Conservation (phyloP, 257 asterid species). For the Anisodus tanguticus region DNA sequence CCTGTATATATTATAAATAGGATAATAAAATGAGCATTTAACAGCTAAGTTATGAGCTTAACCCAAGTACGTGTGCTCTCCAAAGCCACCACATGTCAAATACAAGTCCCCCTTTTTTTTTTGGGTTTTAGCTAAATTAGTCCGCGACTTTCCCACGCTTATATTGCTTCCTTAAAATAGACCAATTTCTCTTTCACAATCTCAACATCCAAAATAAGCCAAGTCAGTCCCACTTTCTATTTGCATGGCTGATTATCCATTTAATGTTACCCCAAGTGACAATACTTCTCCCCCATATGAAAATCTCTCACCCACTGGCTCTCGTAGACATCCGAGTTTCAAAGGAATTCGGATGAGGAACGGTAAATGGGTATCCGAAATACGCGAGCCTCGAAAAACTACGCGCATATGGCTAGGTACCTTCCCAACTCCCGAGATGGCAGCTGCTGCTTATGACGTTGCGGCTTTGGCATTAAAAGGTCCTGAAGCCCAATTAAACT, state of each 20-base stretch:
- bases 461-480: slow-evolving; percentile 40
- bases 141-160: slow-evolving; percentile 29
- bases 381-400: slow-evolving; percentile 36
- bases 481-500: slow-evolving; percentile 28
- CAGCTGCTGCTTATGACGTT: slow-evolving; percentile 39
- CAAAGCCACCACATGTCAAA: background rate
- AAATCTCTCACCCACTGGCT: slow-evolving; percentile 13
- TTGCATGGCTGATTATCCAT: slow-evolving; percentile 2
- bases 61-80: slow-evolving; percentile 22
- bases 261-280: slow-evolving; percentile 9
- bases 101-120: background rate
- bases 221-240: no score
- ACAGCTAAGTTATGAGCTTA: background rate
- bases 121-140: background rate
- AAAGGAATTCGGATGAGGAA: slow-evolving; percentile 33
- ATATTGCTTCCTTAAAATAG: slow-evolving; percentile 14
- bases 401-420: slow-evolving; percentile 41
- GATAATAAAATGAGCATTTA: background rate
- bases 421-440: slow-evolving; percentile 36
- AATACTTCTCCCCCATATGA: background rate
- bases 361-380: slow-evolving; percentile 41
- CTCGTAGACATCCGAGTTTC: slow-evolving; percentile 27
- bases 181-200: background rate
- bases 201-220: background rate
- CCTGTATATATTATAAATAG: background rate